Base-by-base conservation (phyloP, 2,329 filamentous ascomycete genomes). In the Endoconidiophora polonica region DNA sequence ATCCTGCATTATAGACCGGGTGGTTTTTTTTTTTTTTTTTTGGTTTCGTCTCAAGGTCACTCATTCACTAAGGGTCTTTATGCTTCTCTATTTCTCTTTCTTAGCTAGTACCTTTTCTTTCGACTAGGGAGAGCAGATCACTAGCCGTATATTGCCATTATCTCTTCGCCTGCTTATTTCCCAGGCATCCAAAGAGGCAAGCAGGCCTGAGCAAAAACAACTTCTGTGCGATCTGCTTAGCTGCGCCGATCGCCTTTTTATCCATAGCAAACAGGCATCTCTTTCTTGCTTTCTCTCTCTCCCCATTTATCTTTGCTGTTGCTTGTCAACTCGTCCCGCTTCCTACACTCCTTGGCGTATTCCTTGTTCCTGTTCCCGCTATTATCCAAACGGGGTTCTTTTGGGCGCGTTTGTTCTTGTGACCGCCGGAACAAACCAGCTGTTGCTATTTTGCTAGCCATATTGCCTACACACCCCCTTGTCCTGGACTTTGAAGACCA, bases 201-300 rank as follows among this genome's bases (percentile, higher is more conserved):
- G 16, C 22, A 23, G 4, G 43, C 24, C 43, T 33, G 12, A 45
- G 43, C 43, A 14, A 24, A 45, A 5, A 18, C 1, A 45, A 20
- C 24, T 29, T 45, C 43, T 33, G 43, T 45, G 43, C 43, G 43
- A 45, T 45, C 43, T 45, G 43, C 43, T 45, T 43, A 43, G 41
- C 24, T 33, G 43, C 20, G 43, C 33, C 43, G 43, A 45, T 45
- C 43, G 33, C 43, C 16, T 37, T 45, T 16, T 45, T 43, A 14
- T 24, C 12, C 22, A 41, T n/a, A 39, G 37, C 37, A 5, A 7
- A 29, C 43, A 33, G 33, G 43, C 33, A 18, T 33, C 18, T 45
- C 4, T 45, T 41, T 12, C 14, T 3, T 16, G 22, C 23, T 40
- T 29, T 22, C 36, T 4, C 14, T 33, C 20, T n/a, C 29, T 46